Conservation (phyloP, 495 filamentous ascomycete genomes). For the Margaritispora aquatica region DNA sequence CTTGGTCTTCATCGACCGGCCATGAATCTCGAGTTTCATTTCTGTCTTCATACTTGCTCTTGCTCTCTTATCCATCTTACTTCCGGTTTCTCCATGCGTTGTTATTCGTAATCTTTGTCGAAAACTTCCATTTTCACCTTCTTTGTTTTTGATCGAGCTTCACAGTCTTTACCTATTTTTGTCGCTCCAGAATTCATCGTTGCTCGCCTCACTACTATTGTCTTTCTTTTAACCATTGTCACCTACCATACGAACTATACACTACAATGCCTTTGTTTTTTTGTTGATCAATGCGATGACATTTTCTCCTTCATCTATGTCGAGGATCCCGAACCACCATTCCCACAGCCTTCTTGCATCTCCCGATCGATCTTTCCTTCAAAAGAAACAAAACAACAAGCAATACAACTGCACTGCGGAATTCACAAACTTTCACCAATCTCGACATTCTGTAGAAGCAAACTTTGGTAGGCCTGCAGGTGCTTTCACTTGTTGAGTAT, state of each 20-base stretch:
- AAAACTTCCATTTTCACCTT: constrained; percentile 5
- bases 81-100: not conserved
- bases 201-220: too few species aligned
- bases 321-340: not conserved
- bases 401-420: too few species aligned
- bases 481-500: too few species aligned
- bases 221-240: constrained; percentile 16
- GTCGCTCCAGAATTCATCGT: too few species aligned
- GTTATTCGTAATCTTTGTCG: constrained; percentile 14
- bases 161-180: constrained; percentile 19
- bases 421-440: too few species aligned
- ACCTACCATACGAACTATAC: not conserved
- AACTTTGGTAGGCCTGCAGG: too few species aligned
- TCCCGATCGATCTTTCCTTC: constrained; percentile 3
- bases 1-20: constrained; percentile 7
- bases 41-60: not conserved
- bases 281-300: constrained; percentile 11
- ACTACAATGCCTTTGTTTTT: constrained; percentile 10
- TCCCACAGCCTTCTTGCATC: not conserved
- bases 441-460: too few species aligned
- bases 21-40: constrained; percentile 24
- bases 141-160: not conserved
- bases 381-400: not conserved
- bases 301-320: constrained; percentile 8
- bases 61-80: not conserved